Evolutionary conservation across 805 yeast genomes (phyloP).

Genomic region (Candida vartiovaarae): DNA sequence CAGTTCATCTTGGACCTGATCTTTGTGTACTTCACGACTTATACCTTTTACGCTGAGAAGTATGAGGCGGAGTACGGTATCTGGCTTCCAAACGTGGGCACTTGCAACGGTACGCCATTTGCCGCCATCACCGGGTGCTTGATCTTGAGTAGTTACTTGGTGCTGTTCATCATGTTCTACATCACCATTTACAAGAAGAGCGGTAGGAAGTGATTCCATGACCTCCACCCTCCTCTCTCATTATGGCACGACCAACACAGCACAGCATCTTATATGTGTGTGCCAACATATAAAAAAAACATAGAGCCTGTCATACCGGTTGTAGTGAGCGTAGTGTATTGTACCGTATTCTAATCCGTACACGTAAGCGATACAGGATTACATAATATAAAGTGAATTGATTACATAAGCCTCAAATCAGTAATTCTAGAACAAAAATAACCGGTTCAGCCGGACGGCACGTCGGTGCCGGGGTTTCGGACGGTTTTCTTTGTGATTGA

Average conservation of each 20-base stretch:
- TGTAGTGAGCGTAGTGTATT: too few species aligned
- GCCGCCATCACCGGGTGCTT: constrained; percentile 92
- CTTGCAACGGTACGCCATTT: constrained; percentile 85
- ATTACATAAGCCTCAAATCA: too few species aligned
- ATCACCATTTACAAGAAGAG: constrained; percentile 69
- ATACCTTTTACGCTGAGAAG: constrained; percentile 75
- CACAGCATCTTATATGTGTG: too few species aligned
- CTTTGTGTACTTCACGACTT: constrained; percentile 91
- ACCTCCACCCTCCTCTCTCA: too few species aligned
- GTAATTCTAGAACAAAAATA: too few species aligned
- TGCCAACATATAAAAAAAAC: too few species aligned
- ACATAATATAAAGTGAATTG: too few species aligned
- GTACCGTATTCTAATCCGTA: too few species aligned
- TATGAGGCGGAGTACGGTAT: constrained; percentile 40
- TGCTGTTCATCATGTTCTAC: constrained; percentile 89
- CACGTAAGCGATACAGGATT: too few species aligned
- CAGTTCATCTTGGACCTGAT: constrained; percentile 86
- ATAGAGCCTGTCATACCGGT: too few species aligned
- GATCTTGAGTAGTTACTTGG: constrained; percentile 80
- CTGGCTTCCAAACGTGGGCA: constrained; percentile 68
- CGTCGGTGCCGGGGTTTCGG: background rate
- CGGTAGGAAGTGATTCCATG: constrained; percentile 11
- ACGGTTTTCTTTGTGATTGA: too few species aligned
- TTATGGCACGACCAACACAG: too few species aligned
- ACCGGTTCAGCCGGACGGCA: constrained; percentile 2